These are phyloP conservation scores for Candida anglica DNA, from an alignment of 805 yeast genomes.

Conservation along the genomic window DNA sequence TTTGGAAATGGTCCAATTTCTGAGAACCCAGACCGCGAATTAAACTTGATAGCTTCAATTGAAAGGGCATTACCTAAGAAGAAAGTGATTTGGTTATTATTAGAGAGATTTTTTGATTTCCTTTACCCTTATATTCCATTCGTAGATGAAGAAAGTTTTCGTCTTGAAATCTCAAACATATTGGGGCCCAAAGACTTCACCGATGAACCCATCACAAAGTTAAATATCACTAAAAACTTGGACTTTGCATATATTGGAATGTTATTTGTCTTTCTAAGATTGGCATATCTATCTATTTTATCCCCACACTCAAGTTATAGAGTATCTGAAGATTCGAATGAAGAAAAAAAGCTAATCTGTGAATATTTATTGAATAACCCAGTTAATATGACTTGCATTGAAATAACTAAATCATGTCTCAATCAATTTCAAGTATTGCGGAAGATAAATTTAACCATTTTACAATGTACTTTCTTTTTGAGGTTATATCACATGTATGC, in stretches of 20 bases:
- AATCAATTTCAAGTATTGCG: slow-evolving; percentile 45
- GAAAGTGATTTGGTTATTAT: slow-evolving; percentile 46
- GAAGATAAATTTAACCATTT: slow-evolving; percentile 44
- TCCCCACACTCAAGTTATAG: slow-evolving; percentile 6
- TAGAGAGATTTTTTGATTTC: slow-evolving; percentile 54
- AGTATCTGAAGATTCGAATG: slow-evolving; percentile 13
- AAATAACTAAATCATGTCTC: slow-evolving; percentile 46
- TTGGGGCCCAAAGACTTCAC: slow-evolving; percentile 32
- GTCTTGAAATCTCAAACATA: slow-evolving; percentile 33
- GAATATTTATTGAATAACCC: slow-evolving; percentile 36
- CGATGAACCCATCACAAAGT: slow-evolving; percentile 13
- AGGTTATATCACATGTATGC: slow-evolving; percentile 53
- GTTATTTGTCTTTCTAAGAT: slow-evolving; percentile 31
- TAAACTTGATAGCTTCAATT: slow-evolving; percentile 30
- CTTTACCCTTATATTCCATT: slow-evolving; percentile 61
- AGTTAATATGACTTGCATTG: slow-evolving; percentile 32
- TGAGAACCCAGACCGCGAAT: not conserved
- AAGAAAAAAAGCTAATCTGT: too few species aligned
- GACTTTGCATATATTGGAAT: slow-evolving; percentile 31
- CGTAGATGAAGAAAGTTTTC: slow-evolving; percentile 52
- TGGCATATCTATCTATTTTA: slow-evolving; percentile 28
- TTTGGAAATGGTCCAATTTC: not conserved
- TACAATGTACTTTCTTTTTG: slow-evolving; percentile 58
- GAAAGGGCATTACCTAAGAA: slow-evolving; percentile 45
- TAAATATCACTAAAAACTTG: slow-evolving; percentile 23